A percentile compares a stretch with the other conserved stretches of the same genome.
Conservation (phyloP, 345 rosid genomes). For the Hibiscus mutabilis region DNA sequence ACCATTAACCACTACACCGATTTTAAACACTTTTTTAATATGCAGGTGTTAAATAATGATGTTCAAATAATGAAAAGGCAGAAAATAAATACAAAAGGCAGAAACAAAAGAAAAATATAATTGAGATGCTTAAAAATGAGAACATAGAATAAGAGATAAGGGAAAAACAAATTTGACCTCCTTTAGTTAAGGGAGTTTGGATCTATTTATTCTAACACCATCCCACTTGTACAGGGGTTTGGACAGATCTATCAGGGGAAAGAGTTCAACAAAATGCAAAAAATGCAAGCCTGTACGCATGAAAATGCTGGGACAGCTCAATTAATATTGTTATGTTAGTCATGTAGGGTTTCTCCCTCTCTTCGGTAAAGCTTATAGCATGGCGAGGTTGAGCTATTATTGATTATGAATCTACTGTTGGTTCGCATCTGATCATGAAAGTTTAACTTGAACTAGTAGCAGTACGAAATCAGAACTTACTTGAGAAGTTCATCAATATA, state of each 20-base stretch:
- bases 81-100: not conserved
- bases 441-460: not conserved
- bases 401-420: not conserved
- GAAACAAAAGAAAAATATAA: not conserved
- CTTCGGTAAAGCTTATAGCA: not conserved
- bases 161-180: not conserved
- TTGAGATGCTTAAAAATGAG: not conserved
- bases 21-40: conserved; percentile 1
- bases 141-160: too few relatives aligned
- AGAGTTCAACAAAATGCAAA: not conserved
- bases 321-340: not conserved
- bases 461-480: conserved; percentile 38
- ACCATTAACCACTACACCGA: not conserved
- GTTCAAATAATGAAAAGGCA: not conserved
- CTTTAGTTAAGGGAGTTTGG: not conserved
- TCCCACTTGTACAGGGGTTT: not conserved
- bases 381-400: not conserved
- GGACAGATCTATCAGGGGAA: not conserved
- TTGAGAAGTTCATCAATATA: conserved; percentile 82
- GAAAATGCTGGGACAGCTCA: not conserved
- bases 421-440: not conserved
- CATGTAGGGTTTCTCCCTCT: not conserved
- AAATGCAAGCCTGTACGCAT: not conserved
- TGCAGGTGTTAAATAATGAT: not conserved
- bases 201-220: not conserved